These are phyloP conservation scores for Murraya paniculata DNA, from an alignment of 345 rosid species.

Conservation along the genomic window DNA sequence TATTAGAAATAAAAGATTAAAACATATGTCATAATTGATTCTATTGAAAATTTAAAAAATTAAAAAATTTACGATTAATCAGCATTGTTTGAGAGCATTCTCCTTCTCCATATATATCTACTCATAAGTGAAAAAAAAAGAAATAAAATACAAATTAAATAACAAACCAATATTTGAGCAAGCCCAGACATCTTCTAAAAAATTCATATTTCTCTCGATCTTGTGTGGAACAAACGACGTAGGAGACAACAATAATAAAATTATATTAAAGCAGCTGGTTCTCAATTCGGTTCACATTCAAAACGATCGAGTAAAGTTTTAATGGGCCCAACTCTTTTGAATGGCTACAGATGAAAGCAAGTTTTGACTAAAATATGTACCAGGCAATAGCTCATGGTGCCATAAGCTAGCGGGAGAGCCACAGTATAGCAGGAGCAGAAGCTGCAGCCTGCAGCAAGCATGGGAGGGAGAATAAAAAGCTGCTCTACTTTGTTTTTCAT, in stretches of 20 bases:
- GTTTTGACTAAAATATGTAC: neutral
- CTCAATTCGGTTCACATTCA: neutral
- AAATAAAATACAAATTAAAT: neutral
- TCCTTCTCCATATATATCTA: neutral
- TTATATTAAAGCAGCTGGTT: neutral
- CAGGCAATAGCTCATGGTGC: neutral
- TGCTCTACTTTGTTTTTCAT: slow-evolving; percentile 15
- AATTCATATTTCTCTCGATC: no score
- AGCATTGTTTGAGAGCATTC: neutral
- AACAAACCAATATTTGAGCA: no score
- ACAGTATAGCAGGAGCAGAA: neutral
- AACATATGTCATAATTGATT: no score
- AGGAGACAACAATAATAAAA: no score
- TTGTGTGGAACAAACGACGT: no score
- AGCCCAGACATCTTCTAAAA: no score
- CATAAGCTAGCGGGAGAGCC: neutral
- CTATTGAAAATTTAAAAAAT: no score
- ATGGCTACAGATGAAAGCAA: neutral
- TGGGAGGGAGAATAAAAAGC: slow-evolving; percentile 19
- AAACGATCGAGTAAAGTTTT: neutral
- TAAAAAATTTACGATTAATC: neutral
- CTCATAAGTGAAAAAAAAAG: neutral
- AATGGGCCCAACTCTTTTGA: neutral
- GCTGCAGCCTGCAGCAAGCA: slow-evolving; percentile 21
- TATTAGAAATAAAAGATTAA: no score